Conservation (phyloP, 164 flowering plant genomes). For the Paratinospora sagittata region DNA sequence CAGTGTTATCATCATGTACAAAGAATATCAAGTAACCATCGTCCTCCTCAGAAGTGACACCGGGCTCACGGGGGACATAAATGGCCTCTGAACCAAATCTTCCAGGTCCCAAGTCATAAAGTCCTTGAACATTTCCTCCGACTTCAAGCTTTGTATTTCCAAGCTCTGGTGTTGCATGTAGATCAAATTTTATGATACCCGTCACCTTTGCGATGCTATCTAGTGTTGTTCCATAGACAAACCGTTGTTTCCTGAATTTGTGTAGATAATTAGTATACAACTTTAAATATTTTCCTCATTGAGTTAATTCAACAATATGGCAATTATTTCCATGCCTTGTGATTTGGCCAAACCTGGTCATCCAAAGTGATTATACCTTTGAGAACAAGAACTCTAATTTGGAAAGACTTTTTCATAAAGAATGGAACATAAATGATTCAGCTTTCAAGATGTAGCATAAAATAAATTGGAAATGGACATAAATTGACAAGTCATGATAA, state of each 20-base stretch:
- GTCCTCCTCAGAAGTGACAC: conserved; percentile 75
- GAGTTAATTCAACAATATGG: neutral
- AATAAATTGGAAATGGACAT: neutral
- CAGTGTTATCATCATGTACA: conserved; percentile 76
- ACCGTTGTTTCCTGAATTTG: conserved; percentile 68
- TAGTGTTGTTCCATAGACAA: conserved; percentile 72
- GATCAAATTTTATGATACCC: conserved; percentile 80
- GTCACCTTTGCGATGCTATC: conserved; percentile 77
- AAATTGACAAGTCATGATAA: neutral
- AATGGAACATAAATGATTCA: neutral
- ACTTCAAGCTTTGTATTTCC: conserved; percentile 70
- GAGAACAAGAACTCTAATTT: neutral
- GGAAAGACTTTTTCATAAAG: neutral
- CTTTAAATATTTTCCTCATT: neutral
- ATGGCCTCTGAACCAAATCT: conserved; percentile 94
- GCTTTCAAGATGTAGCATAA: neutral
- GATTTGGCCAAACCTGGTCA: neutral
- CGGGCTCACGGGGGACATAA: conserved; percentile 77
- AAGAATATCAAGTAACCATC: conserved; percentile 93
- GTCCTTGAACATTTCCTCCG: conserved; percentile 85
- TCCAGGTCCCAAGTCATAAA: conserved; percentile 73
- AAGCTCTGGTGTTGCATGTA: conserved; percentile 67
- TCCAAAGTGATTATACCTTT: conserved; percentile 2
- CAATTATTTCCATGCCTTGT: neutral
- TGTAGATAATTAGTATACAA: conserved; percentile 6